phyloP scores from a whole-genome alignment of 176 grass and related monocot genomes.

The Canna indica region DNA sequence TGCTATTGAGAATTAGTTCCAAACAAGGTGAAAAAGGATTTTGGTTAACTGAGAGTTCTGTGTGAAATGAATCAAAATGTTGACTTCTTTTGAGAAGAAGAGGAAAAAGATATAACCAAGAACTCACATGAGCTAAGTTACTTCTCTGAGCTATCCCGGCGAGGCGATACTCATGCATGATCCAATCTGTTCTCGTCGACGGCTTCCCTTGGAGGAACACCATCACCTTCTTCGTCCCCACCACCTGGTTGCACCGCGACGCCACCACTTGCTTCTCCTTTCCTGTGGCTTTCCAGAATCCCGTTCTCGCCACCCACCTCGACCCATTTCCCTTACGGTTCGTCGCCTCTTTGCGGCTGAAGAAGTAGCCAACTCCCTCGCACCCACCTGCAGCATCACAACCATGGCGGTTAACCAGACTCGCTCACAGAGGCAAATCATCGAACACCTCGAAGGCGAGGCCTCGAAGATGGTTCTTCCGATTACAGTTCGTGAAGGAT shows the following conservation, averaged over 20 bases:
- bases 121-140: neutral
- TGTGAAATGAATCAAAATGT: no score
- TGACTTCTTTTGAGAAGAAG: neutral
- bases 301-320: conserved; percentile 28
- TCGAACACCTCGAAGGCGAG: neutral
- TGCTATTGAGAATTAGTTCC: no score
- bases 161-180: conserved; percentile 77
- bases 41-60: no score
- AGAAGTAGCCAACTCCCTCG: conserved; percentile 56
- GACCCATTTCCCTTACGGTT: neutral
- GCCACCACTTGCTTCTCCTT: conserved; percentile 40
- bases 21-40: no score
- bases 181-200: conserved; percentile 36
- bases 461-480: neutral
- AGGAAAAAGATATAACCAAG: neutral
- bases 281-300: conserved; percentile 61
- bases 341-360: conserved; percentile 28
- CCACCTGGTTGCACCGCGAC: conserved; percentile 29
- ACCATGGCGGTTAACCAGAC: no score
- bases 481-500: no score
- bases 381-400: conserved; percentile 25
- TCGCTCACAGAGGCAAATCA: neutral
- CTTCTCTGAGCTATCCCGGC: conserved; percentile 7
- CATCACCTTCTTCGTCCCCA: conserved; percentile 58
- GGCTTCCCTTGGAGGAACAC: conserved; percentile 37